Conservation (phyloP, 2,329 filamentous ascomycete genomes). For the Neopestalotiopsis rosae region DNA sequence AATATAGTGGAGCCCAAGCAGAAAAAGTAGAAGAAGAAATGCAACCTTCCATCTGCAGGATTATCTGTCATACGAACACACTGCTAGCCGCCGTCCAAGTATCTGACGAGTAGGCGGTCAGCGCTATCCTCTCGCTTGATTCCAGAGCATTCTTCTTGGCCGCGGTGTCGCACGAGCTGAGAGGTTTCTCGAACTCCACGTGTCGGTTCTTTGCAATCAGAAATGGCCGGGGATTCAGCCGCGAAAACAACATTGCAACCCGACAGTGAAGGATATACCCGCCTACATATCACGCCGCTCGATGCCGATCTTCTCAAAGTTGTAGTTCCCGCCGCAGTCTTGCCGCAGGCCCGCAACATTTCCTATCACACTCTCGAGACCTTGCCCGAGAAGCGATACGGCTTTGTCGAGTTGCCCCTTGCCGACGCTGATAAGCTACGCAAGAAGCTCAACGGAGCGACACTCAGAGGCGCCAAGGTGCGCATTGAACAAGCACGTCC, state of each 20-base stretch:
- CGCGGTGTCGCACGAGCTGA: conserved; percentile 5
- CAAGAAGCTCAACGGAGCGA: conserved; percentile 87
- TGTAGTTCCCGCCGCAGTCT: conserved; percentile 72
- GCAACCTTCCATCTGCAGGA: conserved; percentile 11
- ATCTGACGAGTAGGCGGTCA: not conserved
- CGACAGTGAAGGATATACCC: conserved; percentile 43
- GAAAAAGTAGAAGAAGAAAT: conserved; percentile 12
- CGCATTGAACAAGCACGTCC: conserved; percentile 81
- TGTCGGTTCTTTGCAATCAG: not conserved
- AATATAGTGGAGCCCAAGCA: conserved; percentile 14
- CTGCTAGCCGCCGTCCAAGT: conserved; percentile 19
- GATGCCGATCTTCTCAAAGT: conserved; percentile 74
- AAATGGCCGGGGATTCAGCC: conserved; percentile 27
- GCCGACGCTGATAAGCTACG: conserved; percentile 89
- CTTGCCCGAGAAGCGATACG: conserved; percentile 89
- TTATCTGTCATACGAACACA: not conserved
- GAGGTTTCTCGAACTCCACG: not conserved
- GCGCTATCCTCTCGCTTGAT: not conserved
- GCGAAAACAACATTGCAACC: conserved; percentile 19
- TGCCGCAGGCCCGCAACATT: conserved; percentile 73
- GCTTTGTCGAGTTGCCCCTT: conserved; percentile 82
- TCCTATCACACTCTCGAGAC: conserved; percentile 88
- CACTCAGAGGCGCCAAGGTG: conserved; percentile 84
- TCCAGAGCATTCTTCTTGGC: not conserved
- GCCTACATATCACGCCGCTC: conserved; percentile 89